These are phyloP conservation scores for Adansonia madagascariensis DNA, from an alignment of 441 rosid species.

Conservation along the genomic window DNA sequence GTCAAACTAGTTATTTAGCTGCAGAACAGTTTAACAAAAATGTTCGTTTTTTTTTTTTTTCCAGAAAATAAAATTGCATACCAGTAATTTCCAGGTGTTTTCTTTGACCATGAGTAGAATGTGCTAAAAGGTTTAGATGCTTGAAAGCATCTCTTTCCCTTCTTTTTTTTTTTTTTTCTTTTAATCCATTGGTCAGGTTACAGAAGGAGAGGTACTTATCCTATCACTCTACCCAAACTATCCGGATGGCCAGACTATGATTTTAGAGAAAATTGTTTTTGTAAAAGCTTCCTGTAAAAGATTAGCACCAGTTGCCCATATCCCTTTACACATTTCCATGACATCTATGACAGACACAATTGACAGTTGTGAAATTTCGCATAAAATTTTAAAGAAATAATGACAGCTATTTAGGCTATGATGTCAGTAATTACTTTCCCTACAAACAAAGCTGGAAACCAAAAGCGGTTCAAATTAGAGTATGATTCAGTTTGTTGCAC, in stretches of 20 bases:
- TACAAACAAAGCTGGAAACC: neutral
- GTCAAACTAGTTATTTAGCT: neutral
- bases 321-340: neutral
- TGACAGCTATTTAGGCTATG: neutral
- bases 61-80: neutral
- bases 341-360: neutral
- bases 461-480: neutral
- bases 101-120: neutral
- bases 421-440: neutral
- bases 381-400: neutral
- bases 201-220: neutral
- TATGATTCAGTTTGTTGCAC: neutral
- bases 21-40: neutral
- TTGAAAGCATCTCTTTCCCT: neutral
- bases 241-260: neutral
- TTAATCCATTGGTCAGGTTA: neutral
- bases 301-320: conserved; percentile 3
- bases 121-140: neutral
- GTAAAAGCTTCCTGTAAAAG: neutral
- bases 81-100: conserved; percentile 3
- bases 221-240: neutral
- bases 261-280: no score
- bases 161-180: neutral
- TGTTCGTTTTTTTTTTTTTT: neutral
- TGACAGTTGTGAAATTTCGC: neutral